These are phyloP conservation scores for Ambrosia trifida DNA, from an alignment of 129 eudicot genomes.

Conservation along the genomic window DNA sequence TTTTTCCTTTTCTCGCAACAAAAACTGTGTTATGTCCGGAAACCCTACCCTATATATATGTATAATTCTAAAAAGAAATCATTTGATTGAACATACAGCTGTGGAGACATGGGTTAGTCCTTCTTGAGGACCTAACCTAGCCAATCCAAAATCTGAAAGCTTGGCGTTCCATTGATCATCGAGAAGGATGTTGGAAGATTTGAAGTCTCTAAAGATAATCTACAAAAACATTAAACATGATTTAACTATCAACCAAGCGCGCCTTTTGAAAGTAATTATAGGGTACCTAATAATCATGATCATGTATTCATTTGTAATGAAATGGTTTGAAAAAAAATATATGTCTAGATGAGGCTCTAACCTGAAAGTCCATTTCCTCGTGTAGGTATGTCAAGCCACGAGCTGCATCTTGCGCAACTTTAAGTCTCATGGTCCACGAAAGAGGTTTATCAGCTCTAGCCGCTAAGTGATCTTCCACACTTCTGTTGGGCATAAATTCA, in stretches of 20 bases:
- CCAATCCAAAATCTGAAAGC: slow-evolving; percentile 96
- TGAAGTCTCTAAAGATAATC: slow-evolving; percentile 95
- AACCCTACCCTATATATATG: too few relatives aligned
- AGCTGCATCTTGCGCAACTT: slow-evolving; percentile 92
- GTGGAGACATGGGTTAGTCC: slow-evolving; percentile 95
- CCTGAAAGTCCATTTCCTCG: slow-evolving; percentile 96
- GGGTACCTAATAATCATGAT: not conserved
- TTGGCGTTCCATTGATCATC: slow-evolving; percentile 95
- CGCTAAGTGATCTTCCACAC: slow-evolving; percentile 87
- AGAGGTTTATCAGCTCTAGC: slow-evolving; percentile 49
- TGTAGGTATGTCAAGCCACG: slow-evolving; percentile 89
- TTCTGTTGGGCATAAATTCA: slow-evolving; percentile 89
- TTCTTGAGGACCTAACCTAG: slow-evolving; percentile 89
- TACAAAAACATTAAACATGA: slow-evolving; percentile 25
- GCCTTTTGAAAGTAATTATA: not conserved
- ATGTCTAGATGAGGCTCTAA: slow-evolving; percentile 5
- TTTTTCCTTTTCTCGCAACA: too few relatives aligned
- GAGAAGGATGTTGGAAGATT: slow-evolving; percentile 88
- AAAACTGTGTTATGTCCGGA: too few relatives aligned
- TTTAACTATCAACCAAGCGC: not conserved
- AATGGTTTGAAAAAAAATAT: not conserved
- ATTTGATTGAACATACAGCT: slow-evolving; percentile 54
- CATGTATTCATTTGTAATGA: not conserved
- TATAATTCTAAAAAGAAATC: not conserved
- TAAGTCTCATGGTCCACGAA: slow-evolving; percentile 85